Conservation (phyloP, 257 asterid species). For the Solanum virginianum region DNA sequence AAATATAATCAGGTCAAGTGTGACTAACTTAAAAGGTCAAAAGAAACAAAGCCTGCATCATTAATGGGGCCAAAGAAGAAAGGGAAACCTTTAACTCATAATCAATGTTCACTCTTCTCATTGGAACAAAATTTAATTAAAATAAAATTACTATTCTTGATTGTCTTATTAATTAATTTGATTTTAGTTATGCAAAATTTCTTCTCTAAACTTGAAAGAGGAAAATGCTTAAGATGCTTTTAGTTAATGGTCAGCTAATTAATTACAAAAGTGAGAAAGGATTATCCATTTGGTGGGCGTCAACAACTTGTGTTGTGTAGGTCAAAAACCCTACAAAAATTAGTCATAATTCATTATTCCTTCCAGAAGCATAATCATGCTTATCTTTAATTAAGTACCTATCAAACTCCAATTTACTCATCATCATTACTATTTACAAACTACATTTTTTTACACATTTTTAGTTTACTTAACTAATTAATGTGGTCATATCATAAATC, state of each 20-base stretch:
- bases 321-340: constrained; percentile 27
- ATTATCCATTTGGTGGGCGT: neutral
- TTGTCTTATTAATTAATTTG: constrained; percentile 4
- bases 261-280: neutral
- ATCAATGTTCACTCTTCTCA: constrained; percentile 34
- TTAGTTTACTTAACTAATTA: neutral
- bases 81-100: neutral
- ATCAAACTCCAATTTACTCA: constrained; percentile 9
- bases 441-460: neutral
- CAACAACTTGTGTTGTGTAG: constrained; percentile 53
- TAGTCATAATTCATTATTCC: constrained; percentile 20
- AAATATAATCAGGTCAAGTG: neutral
- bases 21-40: neutral
- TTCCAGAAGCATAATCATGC: constrained; percentile 23
- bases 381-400: constrained; percentile 15
- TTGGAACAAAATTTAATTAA: constrained; percentile 14
- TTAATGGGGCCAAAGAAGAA: neutral
- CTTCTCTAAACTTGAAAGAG: constrained; percentile 1
- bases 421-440: constrained; percentile 6
- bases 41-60: neutral
- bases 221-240: constrained; percentile 32
- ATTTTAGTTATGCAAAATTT: neutral
- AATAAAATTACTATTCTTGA: neutral
- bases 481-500: neutral
- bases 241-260: constrained; percentile 33